Evolutionary conservation across 2,329 filamentous ascomycete species (phyloP), one percentile per base, ranked within the genome.

Genomic region (Cordyceps pruinosa): DNA sequence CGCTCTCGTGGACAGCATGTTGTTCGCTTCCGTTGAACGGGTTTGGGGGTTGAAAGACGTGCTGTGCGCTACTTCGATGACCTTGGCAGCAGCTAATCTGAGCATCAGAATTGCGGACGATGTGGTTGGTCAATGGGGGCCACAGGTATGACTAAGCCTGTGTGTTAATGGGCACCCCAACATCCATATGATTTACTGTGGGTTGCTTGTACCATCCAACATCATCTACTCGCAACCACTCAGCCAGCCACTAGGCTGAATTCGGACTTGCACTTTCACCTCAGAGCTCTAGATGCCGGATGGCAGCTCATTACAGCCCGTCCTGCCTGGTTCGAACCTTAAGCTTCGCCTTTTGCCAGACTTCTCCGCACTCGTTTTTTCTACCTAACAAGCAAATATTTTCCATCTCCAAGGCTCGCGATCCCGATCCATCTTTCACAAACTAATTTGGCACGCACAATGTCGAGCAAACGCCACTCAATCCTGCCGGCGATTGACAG

Each of bases 391-490:
- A 34, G 8, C 45, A 49, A 42, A 32, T 17, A 37, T 26, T 13
- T 26, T 34, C 6, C 49, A 44, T 52, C 28, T 34, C 28, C 21
- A 3, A 52, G 32, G 28, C 25, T 28, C 9, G 17, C 41, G 30
- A 37, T 28, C 12, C n/a, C 28, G 5, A 21, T 44, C n/a, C 26
- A 44, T 25, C 28, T 12, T 37, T 42, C 42, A 50, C 23, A n/a
- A 30, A 45, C 13, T 13, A 21, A 37, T 34, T 46, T 37, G 41
- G 35, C 19, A 23, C 19, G 9, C 41, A 23, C 7, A 25, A 73
- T 73, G 71, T 75, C 75, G 25, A 73, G 64, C 64, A 84, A 83
- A 66, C 77, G 81, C 55, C 77, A 79, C 61, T 86, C 83, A 0
- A 75, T 81, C 64, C 69, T 82, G 58, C 80, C 83, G 13, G 72